These are phyloP conservation scores for Citrus inodora DNA, from an alignment of 345 rosid species.

Conservation along the genomic window DNA sequence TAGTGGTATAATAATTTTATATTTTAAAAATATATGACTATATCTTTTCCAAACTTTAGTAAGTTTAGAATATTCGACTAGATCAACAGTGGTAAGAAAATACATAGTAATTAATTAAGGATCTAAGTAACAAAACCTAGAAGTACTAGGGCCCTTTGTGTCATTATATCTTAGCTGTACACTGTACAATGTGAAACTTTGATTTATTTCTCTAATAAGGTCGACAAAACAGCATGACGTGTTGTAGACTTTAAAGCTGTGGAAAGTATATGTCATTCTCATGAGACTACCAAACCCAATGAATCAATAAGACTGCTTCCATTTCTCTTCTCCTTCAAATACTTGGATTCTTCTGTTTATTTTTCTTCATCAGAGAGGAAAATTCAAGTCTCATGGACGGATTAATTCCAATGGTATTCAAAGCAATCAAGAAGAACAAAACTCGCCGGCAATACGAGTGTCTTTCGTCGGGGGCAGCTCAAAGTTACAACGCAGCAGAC, in stretches of 20 bases:
- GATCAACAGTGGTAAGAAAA: too few relatives aligned
- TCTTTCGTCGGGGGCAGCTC: slow-evolving; percentile 52
- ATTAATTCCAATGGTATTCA: slow-evolving; percentile 63
- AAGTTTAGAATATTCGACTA: too few relatives aligned
- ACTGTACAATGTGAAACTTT: not conserved
- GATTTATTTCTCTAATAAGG: not conserved
- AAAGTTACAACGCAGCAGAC: slow-evolving; percentile 31
- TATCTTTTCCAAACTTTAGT: too few relatives aligned
- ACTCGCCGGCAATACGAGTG: slow-evolving; percentile 66
- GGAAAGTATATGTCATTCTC: slow-evolving; percentile 9
- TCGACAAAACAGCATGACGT: slow-evolving; percentile 14
- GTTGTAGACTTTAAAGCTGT: slow-evolving; percentile 13
- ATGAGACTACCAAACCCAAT: slow-evolving; percentile 20
- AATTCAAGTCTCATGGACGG: slow-evolving; percentile 63
- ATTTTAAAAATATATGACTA: too few relatives aligned
- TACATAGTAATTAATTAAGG: too few relatives aligned
- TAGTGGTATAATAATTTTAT: too few relatives aligned
- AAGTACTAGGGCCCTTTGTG: too few relatives aligned
- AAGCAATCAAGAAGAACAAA: slow-evolving; percentile 58
- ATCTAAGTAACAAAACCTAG: too few relatives aligned
- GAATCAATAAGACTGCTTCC: slow-evolving; percentile 19
- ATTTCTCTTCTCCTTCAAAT: slow-evolving; percentile 1
- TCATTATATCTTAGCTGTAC: too few relatives aligned
- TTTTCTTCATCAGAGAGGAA: slow-evolving; percentile 4
- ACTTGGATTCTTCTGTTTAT: slow-evolving; percentile 7